Conservation (phyloP, 371 early-diverging fungal genomes). For the Apophysomyces variabilis region DNA sequence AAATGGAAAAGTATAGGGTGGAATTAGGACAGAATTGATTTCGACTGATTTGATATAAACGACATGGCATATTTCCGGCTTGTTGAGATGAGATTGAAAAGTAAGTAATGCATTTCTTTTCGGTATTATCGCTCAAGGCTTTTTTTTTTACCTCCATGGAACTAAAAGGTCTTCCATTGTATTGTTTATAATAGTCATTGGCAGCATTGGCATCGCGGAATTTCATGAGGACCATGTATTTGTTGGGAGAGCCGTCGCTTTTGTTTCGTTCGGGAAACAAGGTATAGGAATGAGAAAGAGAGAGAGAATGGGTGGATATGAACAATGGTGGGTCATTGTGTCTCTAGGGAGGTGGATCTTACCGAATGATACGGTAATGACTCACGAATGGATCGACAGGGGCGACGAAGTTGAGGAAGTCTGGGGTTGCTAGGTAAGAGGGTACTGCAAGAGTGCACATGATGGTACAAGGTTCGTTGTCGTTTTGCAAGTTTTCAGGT, state of each 20-base stretch:
- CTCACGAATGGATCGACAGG: conserved; percentile 56
- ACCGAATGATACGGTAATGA: conserved; percentile 75
- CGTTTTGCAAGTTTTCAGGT: conserved; percentile 21
- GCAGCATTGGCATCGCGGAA: conserved; percentile 67
- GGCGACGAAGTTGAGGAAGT: conserved; percentile 83
- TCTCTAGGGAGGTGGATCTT: conserved; percentile 10
- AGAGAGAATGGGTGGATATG: not conserved
- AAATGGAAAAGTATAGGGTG: conserved; percentile 66
- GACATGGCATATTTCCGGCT: conserved; percentile 76
- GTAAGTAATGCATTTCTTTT: no score
- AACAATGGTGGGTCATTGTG: no score
- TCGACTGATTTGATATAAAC: conserved; percentile 74
- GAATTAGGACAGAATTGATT: conserved; percentile 56
- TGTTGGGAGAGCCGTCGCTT: conserved; percentile 79
- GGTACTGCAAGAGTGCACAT: conserved; percentile 89
- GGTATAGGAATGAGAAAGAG: no score
- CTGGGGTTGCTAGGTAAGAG: conserved; percentile 82
- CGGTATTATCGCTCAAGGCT: no score
- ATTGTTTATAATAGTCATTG: conserved; percentile 70
- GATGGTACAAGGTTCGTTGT: conserved; percentile 47
- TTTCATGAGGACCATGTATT: conserved; percentile 84
- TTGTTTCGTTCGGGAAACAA: no score
- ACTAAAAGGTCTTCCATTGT: conserved; percentile 82
- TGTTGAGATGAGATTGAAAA: conserved; percentile 5
- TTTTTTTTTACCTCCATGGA: conserved; percentile 69